Evolutionary conservation across 2,329 filamentous ascomycete genomes (phyloP).

Genomic region (Epichloe uncinata): DNA sequence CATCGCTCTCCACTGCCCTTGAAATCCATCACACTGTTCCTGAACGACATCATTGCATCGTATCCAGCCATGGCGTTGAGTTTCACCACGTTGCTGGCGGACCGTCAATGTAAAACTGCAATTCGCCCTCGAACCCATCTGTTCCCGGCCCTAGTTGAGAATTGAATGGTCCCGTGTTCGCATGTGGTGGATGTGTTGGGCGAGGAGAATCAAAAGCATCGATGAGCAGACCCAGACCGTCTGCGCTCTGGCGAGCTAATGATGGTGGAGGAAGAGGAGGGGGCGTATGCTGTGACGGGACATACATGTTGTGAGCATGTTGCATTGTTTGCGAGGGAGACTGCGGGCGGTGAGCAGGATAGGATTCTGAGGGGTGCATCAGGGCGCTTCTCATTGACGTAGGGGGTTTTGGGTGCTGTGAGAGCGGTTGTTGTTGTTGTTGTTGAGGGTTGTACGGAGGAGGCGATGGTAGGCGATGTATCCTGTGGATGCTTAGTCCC

Average conservation of each 20-base stretch:
- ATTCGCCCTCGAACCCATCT: constrained; percentile 33
- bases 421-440: neutral
- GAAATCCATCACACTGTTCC: neutral
- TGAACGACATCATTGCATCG: constrained; percentile 2
- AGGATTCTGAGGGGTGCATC: constrained; percentile 8
- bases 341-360: constrained; percentile 9
- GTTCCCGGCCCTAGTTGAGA: constrained; percentile 19
- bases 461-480: constrained; percentile 3
- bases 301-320: constrained; percentile 6
- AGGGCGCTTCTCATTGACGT: constrained; percentile 12
- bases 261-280: neutral
- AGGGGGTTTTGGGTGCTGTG: constrained; percentile 6
- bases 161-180: constrained; percentile 1
- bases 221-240: constrained; percentile 28
- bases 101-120: constrained; percentile 31
- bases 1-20: neutral
- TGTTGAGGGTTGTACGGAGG: constrained; percentile 5
- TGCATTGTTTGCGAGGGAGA: constrained; percentile 5
- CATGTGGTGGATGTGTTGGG: constrained; percentile 8
- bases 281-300: constrained; percentile 7
- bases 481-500: neutral
- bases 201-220: constrained; percentile 25
- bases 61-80: constrained; percentile 7
- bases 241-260: constrained; percentile 12
- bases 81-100: constrained; percentile 9